These are phyloP conservation scores for Albugo candida DNA, from an alignment of 352 stramenopile species.

Conservation along the genomic window DNA sequence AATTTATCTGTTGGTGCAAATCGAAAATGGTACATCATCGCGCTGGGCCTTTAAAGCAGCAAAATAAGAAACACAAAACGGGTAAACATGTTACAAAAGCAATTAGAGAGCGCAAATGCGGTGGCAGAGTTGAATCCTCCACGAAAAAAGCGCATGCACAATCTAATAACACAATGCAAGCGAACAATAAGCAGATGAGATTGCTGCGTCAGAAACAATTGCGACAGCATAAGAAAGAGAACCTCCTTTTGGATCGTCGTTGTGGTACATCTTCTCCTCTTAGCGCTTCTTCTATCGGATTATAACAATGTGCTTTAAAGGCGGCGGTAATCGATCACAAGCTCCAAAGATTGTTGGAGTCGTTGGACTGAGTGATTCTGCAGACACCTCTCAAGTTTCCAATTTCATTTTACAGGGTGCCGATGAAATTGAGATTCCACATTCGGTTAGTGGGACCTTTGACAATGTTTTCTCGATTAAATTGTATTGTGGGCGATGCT, in stretches of 20 bases:
- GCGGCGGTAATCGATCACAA: slow-evolving; percentile 36
- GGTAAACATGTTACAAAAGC: slow-evolving; percentile 73
- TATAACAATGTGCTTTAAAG: slow-evolving; percentile 1
- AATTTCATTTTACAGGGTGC: slow-evolving; percentile 43
- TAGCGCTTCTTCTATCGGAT: no score
- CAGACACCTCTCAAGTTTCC: slow-evolving; percentile 39
- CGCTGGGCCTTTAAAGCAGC: slow-evolving; percentile 76
- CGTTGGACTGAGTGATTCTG: slow-evolving; percentile 50
- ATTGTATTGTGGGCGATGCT: background rate
- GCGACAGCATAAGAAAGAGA: slow-evolving; percentile 70
- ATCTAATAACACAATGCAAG: slow-evolving; percentile 24
- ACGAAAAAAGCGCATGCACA: slow-evolving; percentile 10
- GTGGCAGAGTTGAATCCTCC: slow-evolving; percentile 53
- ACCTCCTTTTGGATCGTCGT: slow-evolving; percentile 65
- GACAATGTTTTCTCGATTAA: background rate
- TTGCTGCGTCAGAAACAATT: slow-evolving; percentile 71
- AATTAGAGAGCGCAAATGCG: slow-evolving; percentile 31
- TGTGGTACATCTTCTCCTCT: no score
- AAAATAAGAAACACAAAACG: slow-evolving; percentile 85
- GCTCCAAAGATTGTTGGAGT: slow-evolving; percentile 74
- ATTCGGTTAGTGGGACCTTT: background rate
- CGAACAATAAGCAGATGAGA: slow-evolving; percentile 50
- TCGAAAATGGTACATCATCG: slow-evolving; percentile 46
- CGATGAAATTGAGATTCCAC: slow-evolving; percentile 30
- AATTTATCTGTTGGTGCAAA: no score